Percentiles rank a stretch among this genome's conserved stretches.
Conservation (phyloP, 2,329 filamentous ascomycete species). For the Leptographium galeiforme region DNA sequence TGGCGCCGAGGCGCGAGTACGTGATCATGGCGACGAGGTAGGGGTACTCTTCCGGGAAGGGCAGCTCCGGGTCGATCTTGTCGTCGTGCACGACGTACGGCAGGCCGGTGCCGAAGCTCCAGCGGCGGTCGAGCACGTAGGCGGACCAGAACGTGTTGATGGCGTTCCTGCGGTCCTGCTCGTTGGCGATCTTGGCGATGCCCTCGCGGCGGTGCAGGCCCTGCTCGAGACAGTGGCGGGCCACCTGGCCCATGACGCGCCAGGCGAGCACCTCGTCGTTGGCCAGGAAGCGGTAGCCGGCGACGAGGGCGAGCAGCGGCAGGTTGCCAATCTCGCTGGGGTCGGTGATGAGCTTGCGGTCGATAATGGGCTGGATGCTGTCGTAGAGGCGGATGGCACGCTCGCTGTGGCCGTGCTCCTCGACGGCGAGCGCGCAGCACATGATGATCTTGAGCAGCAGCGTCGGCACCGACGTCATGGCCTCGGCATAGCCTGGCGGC, state of each 20-base stretch:
- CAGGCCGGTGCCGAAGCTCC: constrained; percentile 37
- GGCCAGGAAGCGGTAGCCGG: constrained; percentile 66
- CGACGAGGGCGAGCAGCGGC: constrained; percentile 37
- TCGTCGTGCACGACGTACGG: constrained; percentile 33
- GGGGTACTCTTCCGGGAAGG: constrained; percentile 49
- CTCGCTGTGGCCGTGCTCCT: constrained; percentile 66
- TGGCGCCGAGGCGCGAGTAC: constrained; percentile 71
- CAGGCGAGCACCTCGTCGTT: constrained; percentile 80
- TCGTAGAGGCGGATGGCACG: constrained; percentile 61
- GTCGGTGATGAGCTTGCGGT: constrained; percentile 49
- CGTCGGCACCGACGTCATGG: constrained; percentile 28
- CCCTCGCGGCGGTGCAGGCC: constrained; percentile 39
- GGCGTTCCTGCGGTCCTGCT: constrained; percentile 17
- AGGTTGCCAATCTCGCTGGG: constrained; percentile 32
- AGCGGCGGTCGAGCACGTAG: constrained; percentile 36
- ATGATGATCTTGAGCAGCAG: constrained; percentile 72
- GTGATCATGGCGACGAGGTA: constrained; percentile 76
- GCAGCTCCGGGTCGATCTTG: constrained; percentile 34
- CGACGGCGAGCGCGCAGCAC: constrained; percentile 62
- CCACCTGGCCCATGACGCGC: constrained; percentile 73
- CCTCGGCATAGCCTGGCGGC: constrained; percentile 19
- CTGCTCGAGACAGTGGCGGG: constrained; percentile 35
- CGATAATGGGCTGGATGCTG: constrained; percentile 58
- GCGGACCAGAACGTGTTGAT: constrained; percentile 34
- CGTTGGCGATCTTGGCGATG: constrained; percentile 23